A percentile compares a stretch with the other conserved stretches of the same genome.
Evolutionary conservation across 2,329 filamentous ascomycete genomes (phyloP).

Genomic region (Septoria petroselini): DNA sequence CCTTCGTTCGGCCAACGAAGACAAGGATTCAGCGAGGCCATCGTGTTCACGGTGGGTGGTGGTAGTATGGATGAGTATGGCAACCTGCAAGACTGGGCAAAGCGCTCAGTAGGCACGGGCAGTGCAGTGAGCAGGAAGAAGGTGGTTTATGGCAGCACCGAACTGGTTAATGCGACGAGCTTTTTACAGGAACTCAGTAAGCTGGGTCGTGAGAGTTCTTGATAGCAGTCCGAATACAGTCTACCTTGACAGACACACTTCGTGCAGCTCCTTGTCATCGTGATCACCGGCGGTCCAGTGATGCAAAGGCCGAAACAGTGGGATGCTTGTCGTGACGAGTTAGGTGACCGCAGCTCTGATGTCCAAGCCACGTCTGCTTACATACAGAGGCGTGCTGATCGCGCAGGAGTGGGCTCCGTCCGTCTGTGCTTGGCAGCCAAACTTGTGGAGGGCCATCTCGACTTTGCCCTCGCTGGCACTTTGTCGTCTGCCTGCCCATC

Average conservation of each 20-base stretch:
- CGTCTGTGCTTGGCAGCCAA: constrained; percentile 1
- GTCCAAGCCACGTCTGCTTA: constrained; percentile 1
- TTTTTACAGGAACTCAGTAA: constrained; percentile 59
- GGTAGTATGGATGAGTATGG: constrained; percentile 99
- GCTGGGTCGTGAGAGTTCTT: constrained; percentile 55
- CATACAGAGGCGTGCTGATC: neutral
- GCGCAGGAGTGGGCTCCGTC: constrained; percentile 4
- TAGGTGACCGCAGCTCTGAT: too few relatives aligned
- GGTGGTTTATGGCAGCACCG: constrained; percentile 93
- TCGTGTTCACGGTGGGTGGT: constrained; percentile 60
- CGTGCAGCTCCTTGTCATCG: too few relatives aligned
- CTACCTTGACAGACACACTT: neutral
- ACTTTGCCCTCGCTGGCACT: neutral
- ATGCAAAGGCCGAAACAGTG: too few relatives aligned
- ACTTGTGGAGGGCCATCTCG: constrained; percentile 5
- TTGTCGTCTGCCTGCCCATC: constrained; percentile 3
- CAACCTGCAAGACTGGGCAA: constrained; percentile 94
- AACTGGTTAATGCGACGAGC: constrained; percentile 60
- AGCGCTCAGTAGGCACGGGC: constrained; percentile 60
- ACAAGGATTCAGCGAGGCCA: constrained; percentile 43
- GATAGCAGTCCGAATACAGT: constrained; percentile 16
- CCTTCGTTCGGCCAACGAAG: constrained; percentile 28
- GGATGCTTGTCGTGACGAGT: too few relatives aligned
- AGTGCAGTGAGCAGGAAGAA: constrained; percentile 64
- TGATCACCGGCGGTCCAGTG: too few relatives aligned